These are phyloP conservation scores for Thuja plicata DNA, from an alignment of 83 land plant species.

Conservation along the genomic window DNA sequence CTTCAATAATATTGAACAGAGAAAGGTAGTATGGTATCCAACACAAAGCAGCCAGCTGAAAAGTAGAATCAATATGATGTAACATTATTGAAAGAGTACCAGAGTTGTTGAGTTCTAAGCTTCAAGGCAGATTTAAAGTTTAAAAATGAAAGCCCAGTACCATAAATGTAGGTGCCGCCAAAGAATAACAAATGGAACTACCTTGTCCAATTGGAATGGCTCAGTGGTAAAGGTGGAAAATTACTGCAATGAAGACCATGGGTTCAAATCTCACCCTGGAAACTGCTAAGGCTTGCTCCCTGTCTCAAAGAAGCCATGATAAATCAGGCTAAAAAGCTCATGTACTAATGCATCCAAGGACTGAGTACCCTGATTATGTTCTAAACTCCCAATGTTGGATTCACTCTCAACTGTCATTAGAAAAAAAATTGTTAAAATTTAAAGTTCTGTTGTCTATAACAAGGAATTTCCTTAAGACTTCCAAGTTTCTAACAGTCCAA, in stretches of 20 bases:
- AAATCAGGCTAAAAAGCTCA: neutral
- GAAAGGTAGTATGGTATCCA: neutral
- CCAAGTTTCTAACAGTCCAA: neutral
- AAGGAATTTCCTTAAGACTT: neutral
- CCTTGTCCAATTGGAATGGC: neutral
- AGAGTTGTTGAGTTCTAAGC: neutral
- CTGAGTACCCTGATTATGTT: neutral
- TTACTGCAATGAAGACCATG: neutral
- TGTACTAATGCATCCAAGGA: neutral
- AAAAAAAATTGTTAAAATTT: neutral
- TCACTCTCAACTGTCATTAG: neutral
- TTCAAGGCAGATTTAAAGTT: neutral
- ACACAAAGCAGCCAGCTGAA: neutral
- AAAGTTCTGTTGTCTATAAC: neutral
- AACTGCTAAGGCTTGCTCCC: neutral
- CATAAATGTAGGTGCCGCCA: neutral
- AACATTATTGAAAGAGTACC: neutral
- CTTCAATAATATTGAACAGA: neutral
- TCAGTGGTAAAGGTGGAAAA: neutral
- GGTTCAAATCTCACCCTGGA: neutral
- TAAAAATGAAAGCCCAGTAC: neutral
- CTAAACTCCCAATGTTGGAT: neutral
- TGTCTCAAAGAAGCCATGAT: neutral
- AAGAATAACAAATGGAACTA: neutral
- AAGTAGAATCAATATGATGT: neutral